Percentiles rank a stretch among this genome's conserved stretches.
Conservation (phyloP, 2,329 filamentous ascomycete genomes). For the Colletotrichum lini region DNA sequence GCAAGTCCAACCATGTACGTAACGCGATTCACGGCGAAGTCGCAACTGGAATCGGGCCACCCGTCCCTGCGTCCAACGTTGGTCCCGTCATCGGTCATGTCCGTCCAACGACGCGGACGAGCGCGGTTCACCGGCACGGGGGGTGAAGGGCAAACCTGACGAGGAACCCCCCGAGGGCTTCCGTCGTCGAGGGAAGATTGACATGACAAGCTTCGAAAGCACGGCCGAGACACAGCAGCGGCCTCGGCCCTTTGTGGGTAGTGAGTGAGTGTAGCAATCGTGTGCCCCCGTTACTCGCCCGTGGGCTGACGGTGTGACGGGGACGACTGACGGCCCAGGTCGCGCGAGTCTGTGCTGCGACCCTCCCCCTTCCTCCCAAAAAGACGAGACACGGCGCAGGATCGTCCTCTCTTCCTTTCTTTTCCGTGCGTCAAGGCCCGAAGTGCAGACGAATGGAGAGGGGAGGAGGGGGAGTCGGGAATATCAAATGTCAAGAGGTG, state of each 20-base stretch:
- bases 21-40: no score
- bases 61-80: no score
- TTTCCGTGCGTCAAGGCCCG: conserved; percentile 5
- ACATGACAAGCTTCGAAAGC: neutral
- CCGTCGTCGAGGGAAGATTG: neutral
- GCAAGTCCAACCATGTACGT: no score
- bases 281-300: neutral
- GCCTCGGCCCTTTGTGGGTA: conserved; percentile 18
- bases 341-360: neutral
- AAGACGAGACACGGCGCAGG: conserved; percentile 17
- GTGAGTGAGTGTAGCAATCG: no score
- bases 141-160: neutral
- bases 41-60: no score
- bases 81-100: conserved; percentile 14
- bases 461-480: no score
- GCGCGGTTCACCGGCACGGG: neutral
- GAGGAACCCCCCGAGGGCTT: neutral
- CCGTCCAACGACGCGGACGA: neutral
- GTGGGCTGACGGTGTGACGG: conserved; percentile 18
- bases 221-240: conserved; percentile 10
- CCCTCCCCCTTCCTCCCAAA: neutral
- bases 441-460: conserved; percentile 9
- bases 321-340: neutral
- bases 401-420: conserved; percentile 2
- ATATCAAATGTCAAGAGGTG: conserved; percentile 15